Percentiles rank a stretch among this genome's conserved stretches.
phyloP scores from a whole-genome alignment of 1,284 basidiomycete species.

The Quambalaria eucalypti region DNA sequence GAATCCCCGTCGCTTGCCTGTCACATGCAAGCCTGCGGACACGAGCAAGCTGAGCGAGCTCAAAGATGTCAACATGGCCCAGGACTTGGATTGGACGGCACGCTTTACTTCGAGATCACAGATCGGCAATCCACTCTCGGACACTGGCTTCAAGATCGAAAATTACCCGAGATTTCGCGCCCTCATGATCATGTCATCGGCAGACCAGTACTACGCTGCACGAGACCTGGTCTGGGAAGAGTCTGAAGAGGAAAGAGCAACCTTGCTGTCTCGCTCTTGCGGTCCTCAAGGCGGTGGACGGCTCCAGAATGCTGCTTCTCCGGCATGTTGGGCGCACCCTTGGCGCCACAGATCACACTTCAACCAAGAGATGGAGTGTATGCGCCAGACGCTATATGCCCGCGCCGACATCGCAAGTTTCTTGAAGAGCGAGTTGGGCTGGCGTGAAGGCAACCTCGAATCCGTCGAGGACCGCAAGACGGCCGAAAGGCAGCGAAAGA shows the following conservation, averaged over 20 bases:
- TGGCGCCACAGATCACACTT: background rate
- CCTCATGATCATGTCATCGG: conserved; percentile 10
- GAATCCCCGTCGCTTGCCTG: conserved; percentile 22
- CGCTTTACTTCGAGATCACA: conserved; percentile 21
- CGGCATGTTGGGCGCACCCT: background rate
- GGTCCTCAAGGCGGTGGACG: background rate
- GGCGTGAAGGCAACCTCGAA: background rate
- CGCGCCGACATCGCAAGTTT: background rate
- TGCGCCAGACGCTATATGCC: background rate
- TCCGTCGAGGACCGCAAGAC: background rate
- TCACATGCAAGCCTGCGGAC: conserved; percentile 23
- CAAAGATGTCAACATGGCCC: too few relatives aligned
- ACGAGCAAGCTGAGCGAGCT: conserved; percentile 7
- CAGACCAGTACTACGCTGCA: conserved; percentile 9
- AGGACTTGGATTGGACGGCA: conserved; percentile 14
- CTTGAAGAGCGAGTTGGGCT: background rate
- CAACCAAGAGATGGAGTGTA: background rate
- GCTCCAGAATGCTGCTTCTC: background rate
- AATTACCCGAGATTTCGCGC: conserved; percentile 16
- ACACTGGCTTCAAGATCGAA: conserved; percentile 16
- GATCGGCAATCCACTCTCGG: conserved; percentile 22
- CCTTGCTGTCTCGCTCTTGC: background rate
- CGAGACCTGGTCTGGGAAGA: conserved; percentile 32
- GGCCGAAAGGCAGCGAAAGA: background rate
- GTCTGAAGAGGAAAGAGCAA: conserved; percentile 22